phyloP scores from a whole-genome alignment of 495 filamentous ascomycete genomes.

The Stereocaulon alpinum region DNA sequence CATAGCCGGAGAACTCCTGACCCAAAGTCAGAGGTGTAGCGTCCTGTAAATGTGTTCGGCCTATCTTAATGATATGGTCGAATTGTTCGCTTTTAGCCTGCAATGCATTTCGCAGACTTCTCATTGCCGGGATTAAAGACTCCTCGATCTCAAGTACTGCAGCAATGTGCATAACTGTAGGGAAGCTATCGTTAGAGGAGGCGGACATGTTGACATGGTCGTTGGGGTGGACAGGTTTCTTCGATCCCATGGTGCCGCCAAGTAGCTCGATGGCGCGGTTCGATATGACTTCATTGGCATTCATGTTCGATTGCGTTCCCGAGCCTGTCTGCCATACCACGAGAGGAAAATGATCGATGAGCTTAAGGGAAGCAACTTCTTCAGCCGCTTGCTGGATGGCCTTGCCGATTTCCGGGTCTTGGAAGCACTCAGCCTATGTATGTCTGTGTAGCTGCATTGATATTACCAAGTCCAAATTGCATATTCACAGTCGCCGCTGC shows the following conservation, averaged over 20 bases:
- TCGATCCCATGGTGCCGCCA: constrained; percentile 83
- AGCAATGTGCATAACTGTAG: constrained; percentile 98
- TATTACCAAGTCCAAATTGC: constrained; percentile 84
- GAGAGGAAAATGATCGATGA: constrained; percentile 94
- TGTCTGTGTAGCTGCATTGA: constrained; percentile 2
- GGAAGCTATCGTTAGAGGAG: constrained; percentile 98
- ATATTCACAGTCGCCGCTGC: constrained; percentile 95
- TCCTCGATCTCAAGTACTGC: constrained; percentile 88
- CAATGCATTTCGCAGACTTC: constrained; percentile 68
- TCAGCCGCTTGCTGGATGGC: constrained; percentile 90
- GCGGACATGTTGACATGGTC: constrained; percentile 99
- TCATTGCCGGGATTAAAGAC: constrained; percentile 71
- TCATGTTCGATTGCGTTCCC: constrained; percentile 99
- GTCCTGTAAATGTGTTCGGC: constrained; percentile 94
- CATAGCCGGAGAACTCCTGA: constrained; percentile 97
- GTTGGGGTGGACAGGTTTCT: constrained; percentile 98
- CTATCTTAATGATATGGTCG: constrained; percentile 93
- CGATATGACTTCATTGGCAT: constrained; percentile 99
- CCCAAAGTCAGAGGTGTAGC: constrained; percentile 92
- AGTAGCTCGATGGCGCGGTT: constrained; percentile 98
- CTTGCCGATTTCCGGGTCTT: constrained; percentile 80
- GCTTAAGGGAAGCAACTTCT: constrained; percentile 88
- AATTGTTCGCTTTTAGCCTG: constrained; percentile 87
- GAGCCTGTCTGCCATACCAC: constrained; percentile 99
- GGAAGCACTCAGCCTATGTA: constrained; percentile 13